Evolutionary conservation across 2,329 filamentous ascomycete genomes (phyloP).

Genomic region (Botrytis fabae): DNA sequence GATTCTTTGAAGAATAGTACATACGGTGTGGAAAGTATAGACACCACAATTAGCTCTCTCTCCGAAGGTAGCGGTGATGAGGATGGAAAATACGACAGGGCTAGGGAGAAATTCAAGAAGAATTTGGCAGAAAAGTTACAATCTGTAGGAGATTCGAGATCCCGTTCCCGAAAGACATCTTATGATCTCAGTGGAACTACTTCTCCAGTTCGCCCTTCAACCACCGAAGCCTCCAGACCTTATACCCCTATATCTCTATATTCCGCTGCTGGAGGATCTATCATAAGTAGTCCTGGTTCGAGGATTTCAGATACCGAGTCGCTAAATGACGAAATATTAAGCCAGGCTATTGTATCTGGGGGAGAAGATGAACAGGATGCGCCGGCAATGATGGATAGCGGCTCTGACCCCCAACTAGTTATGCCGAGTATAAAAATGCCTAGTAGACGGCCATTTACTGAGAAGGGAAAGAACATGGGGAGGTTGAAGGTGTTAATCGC

Average conservation of each 20-base stretch:
- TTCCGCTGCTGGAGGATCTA: slow-evolving; percentile 45
- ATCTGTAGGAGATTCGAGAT: slow-evolving; percentile 34
- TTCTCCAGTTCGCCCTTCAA: slow-evolving; percentile 39
- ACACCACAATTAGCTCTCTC: slow-evolving; percentile 40
- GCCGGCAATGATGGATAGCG: slow-evolving; percentile 50
- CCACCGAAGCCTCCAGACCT: slow-evolving; percentile 45
- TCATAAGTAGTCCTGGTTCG: slow-evolving; percentile 52
- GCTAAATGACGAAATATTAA: slow-evolving; percentile 48
- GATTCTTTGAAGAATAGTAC: slow-evolving; percentile 43
- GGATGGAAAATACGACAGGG: slow-evolving; percentile 34
- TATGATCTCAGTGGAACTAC: slow-evolving; percentile 40
- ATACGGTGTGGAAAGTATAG: slow-evolving; percentile 41
- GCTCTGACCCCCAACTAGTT: slow-evolving; percentile 74
- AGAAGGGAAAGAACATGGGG: slow-evolving; percentile 79
- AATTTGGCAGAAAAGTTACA: slow-evolving; percentile 29
- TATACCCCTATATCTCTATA: slow-evolving; percentile 49
- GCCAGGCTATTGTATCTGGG: slow-evolving; percentile 41
- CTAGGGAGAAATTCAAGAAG: slow-evolving; percentile 38
- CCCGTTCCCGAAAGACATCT: slow-evolving; percentile 40
- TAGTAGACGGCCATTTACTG: slow-evolving; percentile 82
- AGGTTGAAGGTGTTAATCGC: slow-evolving; percentile 87
- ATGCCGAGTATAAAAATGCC: slow-evolving; percentile 97
- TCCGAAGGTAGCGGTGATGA: slow-evolving; percentile 36
- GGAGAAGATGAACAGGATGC: slow-evolving; percentile 45
- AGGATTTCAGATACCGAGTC: slow-evolving; percentile 53